A percentile compares a stretch with the other conserved stretches of the same genome.
These are phyloP conservation scores for Scedosporium apiospermum DNA, from an alignment of 2,329 filamentous ascomycete species.

Conservation along the genomic window DNA sequence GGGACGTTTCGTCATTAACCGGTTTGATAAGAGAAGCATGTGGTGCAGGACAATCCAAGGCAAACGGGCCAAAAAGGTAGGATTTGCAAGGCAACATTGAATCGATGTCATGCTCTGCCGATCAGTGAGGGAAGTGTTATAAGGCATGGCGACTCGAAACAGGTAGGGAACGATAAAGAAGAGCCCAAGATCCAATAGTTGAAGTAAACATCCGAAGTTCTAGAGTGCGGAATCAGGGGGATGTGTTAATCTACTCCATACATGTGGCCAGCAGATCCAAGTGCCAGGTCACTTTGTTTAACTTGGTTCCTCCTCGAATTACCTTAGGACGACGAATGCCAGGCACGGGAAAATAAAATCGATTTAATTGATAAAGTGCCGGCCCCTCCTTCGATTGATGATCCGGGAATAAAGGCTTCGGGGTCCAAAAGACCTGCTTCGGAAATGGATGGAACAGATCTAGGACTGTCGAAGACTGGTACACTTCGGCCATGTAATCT, in stretches of 20 bases:
- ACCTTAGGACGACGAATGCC: neutral
- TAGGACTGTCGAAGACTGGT: neutral
- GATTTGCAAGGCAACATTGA: neutral
- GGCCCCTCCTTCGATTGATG: neutral
- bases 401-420: neutral
- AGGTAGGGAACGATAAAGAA: neutral
- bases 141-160: neutral
- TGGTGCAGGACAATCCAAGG: neutral
- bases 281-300: conserved; percentile 1
- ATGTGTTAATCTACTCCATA: neutral
- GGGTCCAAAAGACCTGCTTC: neutral
- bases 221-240: neutral
- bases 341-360: neutral
- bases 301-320: neutral
- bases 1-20: neutral
- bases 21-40: neutral
- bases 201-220: neutral
- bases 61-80: neutral
- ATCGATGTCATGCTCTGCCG: neutral
- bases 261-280: neutral
- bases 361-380: neutral
- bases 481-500: neutral
- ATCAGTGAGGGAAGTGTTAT: neutral
- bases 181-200: neutral
- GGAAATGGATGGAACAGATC: too few species aligned